Evolutionary conservation across 768 basidiomycete species (phyloP), one percentile per base, ranked within the genome.

Genomic region (Coprinopsis strossmayeri): DNA sequence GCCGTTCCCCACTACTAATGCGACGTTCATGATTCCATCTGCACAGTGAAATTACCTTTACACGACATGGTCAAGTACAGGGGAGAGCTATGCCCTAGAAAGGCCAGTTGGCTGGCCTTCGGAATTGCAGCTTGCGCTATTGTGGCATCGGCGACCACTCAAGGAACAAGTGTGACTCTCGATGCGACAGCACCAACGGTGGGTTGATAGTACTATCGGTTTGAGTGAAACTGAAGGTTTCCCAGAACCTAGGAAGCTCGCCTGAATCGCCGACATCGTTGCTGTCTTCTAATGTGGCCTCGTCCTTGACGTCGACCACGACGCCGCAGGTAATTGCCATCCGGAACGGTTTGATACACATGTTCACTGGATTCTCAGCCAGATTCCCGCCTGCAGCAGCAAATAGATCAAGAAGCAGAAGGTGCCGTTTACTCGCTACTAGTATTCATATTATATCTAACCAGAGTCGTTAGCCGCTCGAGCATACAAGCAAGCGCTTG

Each of bases 401-500:
- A 69, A 28, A 52, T 63, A 25, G 74, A 77, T 49, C 73, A 72
- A 51, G 69, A 64, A 43, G 69, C 71, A 17, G 81, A 83, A 72
- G 81, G 81, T 81, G 47, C 34, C 32, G 21, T 41, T 17, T 41
- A 43, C 44, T n/a, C 48, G 48, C 34, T 1, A 21, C 46, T 37
- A 25, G 27, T 18, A 11, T 39, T 27, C 24, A 26, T 10, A 45
- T 20, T 50, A 20, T 32, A 54, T 38, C 35, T 38, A 38, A 55
- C 15, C 51, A 45, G 28, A 27, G 25, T 25, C 7, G 37, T 25
- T 53, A 88, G 88, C 87, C 50, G 64, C 77, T 12, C 77, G 81
- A 53, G 88, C 87, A 10, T 90, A 88, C 67, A 84, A 76, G 59
- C 79, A 87, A 62, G 89, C 89, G 10, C 62, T 87, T 50, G 61